Base-by-base conservation (phyloP, 2,329 filamentous ascomycete species). In the Gliomastix tumulicola region DNA sequence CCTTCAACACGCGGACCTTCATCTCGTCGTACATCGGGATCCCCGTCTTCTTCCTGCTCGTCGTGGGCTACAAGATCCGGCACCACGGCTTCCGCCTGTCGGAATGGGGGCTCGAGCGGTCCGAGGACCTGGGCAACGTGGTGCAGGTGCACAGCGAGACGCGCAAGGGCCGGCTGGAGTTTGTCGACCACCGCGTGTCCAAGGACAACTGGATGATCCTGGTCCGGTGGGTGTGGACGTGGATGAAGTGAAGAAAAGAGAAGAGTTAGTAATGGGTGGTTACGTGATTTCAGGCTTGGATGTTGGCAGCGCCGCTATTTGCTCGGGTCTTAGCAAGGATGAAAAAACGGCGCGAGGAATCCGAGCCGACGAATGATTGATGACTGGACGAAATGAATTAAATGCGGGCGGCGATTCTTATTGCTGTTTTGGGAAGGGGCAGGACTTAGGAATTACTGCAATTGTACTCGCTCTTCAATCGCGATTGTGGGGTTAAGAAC, bases 31-130 rank as follows among this genome's bases (percentile, higher is more conserved):
- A 65, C 39, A 57, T 63, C 38, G 57, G 57, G 20, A 17, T 40
- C 9, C 38, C 38, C 18, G 30, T 40, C 34, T 40, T 36, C 34
- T 10, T 40, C 7, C 13, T 36, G 11, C 38, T 37, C 17, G 21
- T 40, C 7, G 17, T 40, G 11, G 38, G 38, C 3, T 37, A 40
- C 21, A 40, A 90, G 56, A 21, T 85, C 7, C 34, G 34, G 13
- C 27, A 35, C 23, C 37, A 39, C 25, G 37, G 37, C 19, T 31
- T 39, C 6, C 17, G 16, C 12, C 25, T 39, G 7, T 39, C 37
- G 25, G 19, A 39, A 21, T 39, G 37, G 37, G 37, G 32, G 4
- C 32, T 32, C 7, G 37, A 39, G 19, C 5, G 37, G 16, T 39
- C 37, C 17, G 32, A 34, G 23, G 37, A 39, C 20, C 22, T 39